Evolutionary conservation across 108 stramenopile genomes (phyloP), one percentile per base, ranked within the genome.

Genomic region (Cyclostephanos tholiformis): DNA sequence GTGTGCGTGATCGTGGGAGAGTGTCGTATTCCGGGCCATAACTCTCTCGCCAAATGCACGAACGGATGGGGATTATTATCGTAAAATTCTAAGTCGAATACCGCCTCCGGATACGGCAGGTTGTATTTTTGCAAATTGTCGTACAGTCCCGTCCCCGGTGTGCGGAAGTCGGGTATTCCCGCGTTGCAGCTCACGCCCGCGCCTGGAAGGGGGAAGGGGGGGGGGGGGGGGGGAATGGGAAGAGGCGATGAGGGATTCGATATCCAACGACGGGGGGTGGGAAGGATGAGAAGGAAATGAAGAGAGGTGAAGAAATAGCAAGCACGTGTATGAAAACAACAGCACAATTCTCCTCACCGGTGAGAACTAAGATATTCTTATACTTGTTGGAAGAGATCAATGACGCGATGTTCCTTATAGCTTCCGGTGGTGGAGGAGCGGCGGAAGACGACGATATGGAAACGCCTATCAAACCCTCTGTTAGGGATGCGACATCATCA

Each of bases 151-250:
- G 93, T 91, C 9, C 96, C 96, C 0, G 91, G 89, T 5, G 92
- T 88, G 19, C 97, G 82, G 77, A 98, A 98, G 74, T 98, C 97
- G 3, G 97, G 97, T 53, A 98, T 97, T 20, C 97, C 96, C 8
- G 93, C 92, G 46, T 88, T 87, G 52, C 93, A 92, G 23, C 83
- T 71, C 6, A 89, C 71, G 19, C 91, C 91, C 20, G 91, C 89
- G 1, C 88, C 90, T 17, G 30, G 27, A 25, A 13, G 25, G 32
- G 32, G 32, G 32, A 32, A 4, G 32, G 32, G 32, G 32, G 3
- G 32, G 41, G 41, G 0, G 8, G 9, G 41, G 41, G 9, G 8
- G 36, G 36, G 6, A n/a, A n/a, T n/a, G n/a, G n/a, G 4, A 32
- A 32, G 32, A 4, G 32, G 32, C 4, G n/a, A n/a, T n/a, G n/a